Conservation (phyloP, 805 yeast genomes). For the Priceomyces haplophilus region DNA sequence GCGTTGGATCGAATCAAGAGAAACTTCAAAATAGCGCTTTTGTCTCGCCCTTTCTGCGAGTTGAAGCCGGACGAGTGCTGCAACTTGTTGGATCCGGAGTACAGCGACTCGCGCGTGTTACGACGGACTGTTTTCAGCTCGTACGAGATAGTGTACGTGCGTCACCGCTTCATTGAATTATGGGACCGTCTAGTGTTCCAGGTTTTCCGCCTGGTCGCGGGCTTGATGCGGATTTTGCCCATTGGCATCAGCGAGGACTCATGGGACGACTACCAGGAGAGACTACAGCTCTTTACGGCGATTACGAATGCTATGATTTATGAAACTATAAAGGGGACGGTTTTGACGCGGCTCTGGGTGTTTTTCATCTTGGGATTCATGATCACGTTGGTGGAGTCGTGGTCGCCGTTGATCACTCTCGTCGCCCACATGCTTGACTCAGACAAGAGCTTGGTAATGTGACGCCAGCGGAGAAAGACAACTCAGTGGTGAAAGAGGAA, state of each 20-base stretch:
- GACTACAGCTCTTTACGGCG: conserved; percentile 14
- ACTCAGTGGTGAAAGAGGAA: too few species aligned
- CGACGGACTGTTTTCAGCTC: conserved; percentile 11
- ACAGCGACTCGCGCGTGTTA: conserved; percentile 6
- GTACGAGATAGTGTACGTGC: conserved; percentile 17
- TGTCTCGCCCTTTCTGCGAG: conserved; percentile 15
- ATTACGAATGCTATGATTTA: conserved; percentile 15
- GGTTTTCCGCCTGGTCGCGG: not conserved
- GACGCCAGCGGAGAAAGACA: too few species aligned
- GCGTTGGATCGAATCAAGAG: conserved; percentile 11
- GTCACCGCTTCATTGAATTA: conserved; percentile 10
- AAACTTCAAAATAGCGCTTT: conserved; percentile 13
- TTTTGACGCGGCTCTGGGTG: conserved; percentile 17
- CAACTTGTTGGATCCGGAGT: conserved; percentile 4
- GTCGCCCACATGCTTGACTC: conserved; percentile 3
- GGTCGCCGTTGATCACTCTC: conserved; percentile 10
- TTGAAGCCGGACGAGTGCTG: conserved; percentile 11
- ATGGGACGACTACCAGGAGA: conserved; percentile 12
- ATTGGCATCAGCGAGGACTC: conserved; percentile 4
- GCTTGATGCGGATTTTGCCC: not conserved
- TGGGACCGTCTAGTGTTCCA: conserved; percentile 7
- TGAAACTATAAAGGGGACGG: conserved; percentile 14
- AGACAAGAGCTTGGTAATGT: not conserved
- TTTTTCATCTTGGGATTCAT: conserved; percentile 14
- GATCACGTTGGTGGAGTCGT: conserved; percentile 13